Evolutionary conservation across 768 basidiomycete species (phyloP), one percentile per base, ranked within the genome.

Genomic region (Rhodocollybia butyracea): DNA sequence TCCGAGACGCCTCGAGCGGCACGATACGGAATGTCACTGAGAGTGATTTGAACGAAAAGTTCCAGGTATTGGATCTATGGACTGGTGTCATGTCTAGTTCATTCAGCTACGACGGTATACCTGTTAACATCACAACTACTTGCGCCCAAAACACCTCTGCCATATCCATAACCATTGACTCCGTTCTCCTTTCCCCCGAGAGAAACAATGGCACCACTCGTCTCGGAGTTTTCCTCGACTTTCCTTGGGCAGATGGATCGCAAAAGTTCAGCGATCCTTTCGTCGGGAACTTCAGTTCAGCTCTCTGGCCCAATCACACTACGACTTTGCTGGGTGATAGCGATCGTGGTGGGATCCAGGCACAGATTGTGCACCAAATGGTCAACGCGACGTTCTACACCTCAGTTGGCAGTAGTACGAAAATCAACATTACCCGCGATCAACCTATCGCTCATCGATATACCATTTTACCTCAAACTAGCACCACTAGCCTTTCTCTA

Each of bases 171-270:
- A 62, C 56, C 2, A 59, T 84, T 32, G 36, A 63, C 2, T 83
- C 81, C 5, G 12, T 67, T 2, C 68, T 82, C 19, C 46, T 85
- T n/a, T 15, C 59, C 13, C 55, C 60, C 7, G 72, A 73, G 5
- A 41, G 39, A 3, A 17, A 15, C 17, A 26, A 36, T 6, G 0
- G 32, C 22, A 36, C 31, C 24, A 50, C 48, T 22, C 65, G 65
- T 32, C 64, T 83, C 7, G 79, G 76, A 0, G 19, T 83, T 0
- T 83, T 82, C 64, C 58, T 85, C 12, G 82, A 85, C 63, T 83
- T 81, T 59, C 82, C 82, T 5, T 85, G 81, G 81, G 81, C 80
- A 64, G 82, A 82, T 57, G 83, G 83, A n/a, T 67, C 62, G 17
- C 55, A 64, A 17, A 82, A 83, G 61, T 85, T 84, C 63, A 73